Percentiles rank a stretch among this genome's conserved stretches.
Conservation (phyloP, 2,329 filamentous ascomycete genomes). For the Calycina herbarum region DNA sequence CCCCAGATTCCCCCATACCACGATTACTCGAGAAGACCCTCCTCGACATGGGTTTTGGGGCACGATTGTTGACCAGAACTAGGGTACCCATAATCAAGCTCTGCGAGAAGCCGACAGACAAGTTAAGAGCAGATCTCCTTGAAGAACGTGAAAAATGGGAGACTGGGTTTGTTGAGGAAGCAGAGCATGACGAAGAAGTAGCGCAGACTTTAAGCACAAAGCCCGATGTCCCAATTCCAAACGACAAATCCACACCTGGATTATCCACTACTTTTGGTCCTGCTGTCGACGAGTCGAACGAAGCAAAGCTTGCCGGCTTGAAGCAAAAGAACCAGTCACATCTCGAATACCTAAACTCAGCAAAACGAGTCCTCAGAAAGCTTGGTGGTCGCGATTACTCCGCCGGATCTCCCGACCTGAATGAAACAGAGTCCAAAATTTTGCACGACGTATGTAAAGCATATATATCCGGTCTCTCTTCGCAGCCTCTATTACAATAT, state of each 20-base stretch:
- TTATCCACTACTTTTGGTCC: background rate
- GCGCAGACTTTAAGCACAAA: background rate
- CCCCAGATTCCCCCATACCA: slow-evolving; percentile 63
- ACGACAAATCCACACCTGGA: background rate
- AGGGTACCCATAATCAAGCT: slow-evolving; percentile 87
- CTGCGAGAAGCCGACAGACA: slow-evolving; percentile 66
- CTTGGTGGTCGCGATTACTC: slow-evolving; percentile 35
- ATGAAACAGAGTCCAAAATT: slow-evolving; percentile 45
- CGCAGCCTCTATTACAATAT: slow-evolving; percentile 46
- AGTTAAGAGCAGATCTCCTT: slow-evolving; percentile 60
- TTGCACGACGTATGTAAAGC: slow-evolving; percentile 53
- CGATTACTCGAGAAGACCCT: slow-evolving; percentile 74
- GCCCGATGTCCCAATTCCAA: background rate
- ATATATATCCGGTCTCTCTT: slow-evolving; percentile 55
- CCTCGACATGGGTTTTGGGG: slow-evolving; percentile 70
- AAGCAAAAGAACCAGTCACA: slow-evolving; percentile 36
- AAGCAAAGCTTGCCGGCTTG: slow-evolving; percentile 24
- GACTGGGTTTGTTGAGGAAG: slow-evolving; percentile 44
- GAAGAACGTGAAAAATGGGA: slow-evolving; percentile 74
- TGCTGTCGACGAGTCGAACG: slow-evolving; percentile 5
- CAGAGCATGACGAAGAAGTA: slow-evolving; percentile 31
- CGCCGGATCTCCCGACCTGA: slow-evolving; percentile 26
- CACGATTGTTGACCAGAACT: slow-evolving; percentile 73
- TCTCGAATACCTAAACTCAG: slow-evolving; percentile 34
- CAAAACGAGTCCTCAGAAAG: slow-evolving; percentile 34